A percentile compares a stretch with the other conserved stretches of the same genome.
These are phyloP conservation scores for Yarrowia deformans DNA, from an alignment of 805 yeast genomes.

Conservation along the genomic window DNA sequence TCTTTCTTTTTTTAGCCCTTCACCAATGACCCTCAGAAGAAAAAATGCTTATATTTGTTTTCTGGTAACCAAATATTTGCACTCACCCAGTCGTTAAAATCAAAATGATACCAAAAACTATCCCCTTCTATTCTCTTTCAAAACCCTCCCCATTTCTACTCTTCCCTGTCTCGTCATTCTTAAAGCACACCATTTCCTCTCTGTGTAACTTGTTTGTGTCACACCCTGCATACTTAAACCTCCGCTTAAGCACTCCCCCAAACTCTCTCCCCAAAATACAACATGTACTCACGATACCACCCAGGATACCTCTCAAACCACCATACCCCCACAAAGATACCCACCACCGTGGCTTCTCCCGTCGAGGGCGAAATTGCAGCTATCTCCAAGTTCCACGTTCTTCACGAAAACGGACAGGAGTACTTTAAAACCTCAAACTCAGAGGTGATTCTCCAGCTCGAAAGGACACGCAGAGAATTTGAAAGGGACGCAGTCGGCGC, in stretches of 20 bases:
- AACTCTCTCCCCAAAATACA: neutral
- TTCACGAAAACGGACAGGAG: neutral
- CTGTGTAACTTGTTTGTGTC: conserved; percentile 1
- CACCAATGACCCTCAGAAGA: no score
- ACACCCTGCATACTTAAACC: no score
- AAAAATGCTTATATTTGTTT: no score
- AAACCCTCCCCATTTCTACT: no score
- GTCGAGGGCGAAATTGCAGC: neutral
- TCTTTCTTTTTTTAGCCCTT: no score
- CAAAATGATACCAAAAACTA: no score
- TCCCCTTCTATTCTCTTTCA: no score
- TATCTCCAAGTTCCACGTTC: neutral
- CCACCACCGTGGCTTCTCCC: neutral
- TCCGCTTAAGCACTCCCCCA: neutral
- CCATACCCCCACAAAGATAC: conserved; percentile 18
- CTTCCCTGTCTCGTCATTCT: no score
- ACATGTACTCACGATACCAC: conserved; percentile 22
- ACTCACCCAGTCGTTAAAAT: no score
- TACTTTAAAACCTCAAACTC: neutral
- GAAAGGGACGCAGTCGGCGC: neutral
- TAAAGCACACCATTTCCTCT: neutral
- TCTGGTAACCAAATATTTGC: no score
- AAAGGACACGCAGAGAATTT: neutral
- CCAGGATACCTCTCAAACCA: neutral
- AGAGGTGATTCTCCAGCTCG: neutral